Evolutionary conservation across 1,284 basidiomycete species (phyloP).

Genomic region (Melampsora larici-populina): DNA sequence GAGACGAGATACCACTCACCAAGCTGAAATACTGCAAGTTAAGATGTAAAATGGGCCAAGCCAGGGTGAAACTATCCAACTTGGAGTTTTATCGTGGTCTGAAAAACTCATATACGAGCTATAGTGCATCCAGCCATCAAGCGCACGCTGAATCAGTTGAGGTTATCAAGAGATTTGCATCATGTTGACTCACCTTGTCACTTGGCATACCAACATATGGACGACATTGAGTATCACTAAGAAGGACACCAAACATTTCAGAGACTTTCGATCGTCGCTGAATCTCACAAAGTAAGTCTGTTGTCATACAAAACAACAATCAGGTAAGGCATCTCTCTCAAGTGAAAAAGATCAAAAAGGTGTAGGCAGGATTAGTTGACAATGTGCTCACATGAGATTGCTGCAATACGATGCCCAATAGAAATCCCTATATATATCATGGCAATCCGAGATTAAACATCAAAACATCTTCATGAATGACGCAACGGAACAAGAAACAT

Average conservation of each 20-base stretch:
- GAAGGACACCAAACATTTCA: background rate
- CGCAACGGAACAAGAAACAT: background rate
- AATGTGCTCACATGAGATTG: background rate
- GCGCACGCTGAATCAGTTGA: background rate
- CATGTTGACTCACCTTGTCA: background rate
- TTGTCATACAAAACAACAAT: background rate
- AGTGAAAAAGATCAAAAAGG: background rate
- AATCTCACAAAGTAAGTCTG: constrained; percentile 1
- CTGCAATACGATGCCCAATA: background rate
- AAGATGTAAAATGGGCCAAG: background rate
- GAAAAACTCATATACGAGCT: background rate
- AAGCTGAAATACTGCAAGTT: background rate
- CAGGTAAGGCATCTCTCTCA: background rate
- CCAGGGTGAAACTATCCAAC: background rate
- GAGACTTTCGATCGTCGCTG: background rate
- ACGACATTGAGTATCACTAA: background rate
- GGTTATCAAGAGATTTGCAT: background rate
- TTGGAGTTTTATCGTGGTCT: background rate
- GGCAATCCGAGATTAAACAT: background rate
- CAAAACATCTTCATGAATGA: background rate
- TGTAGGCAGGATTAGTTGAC: background rate
- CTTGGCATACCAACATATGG: background rate
- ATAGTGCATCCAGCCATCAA: background rate
- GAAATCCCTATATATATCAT: background rate
- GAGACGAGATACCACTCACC: background rate